These are phyloP conservation scores for Phytophthora crassamura DNA, from an alignment of 352 stramenopile genomes.

Conservation along the genomic window DNA sequence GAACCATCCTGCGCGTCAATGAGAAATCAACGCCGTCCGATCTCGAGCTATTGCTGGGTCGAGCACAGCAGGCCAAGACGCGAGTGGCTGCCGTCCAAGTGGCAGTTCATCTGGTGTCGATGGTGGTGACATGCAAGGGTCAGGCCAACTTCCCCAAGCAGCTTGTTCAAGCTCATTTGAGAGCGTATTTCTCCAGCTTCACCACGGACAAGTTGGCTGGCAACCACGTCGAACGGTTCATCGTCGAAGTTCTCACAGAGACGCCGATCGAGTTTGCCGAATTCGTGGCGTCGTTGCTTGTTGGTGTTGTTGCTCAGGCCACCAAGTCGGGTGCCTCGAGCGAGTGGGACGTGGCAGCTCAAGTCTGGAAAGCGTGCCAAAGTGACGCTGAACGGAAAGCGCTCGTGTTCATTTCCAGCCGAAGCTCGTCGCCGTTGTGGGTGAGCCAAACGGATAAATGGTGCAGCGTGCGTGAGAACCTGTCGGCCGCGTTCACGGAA, in stretches of 20 bases:
- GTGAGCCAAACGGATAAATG: slow-evolving; percentile 27
- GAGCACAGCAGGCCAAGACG: slow-evolving; percentile 25
- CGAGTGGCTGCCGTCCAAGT: slow-evolving; percentile 40
- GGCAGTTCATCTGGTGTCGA: slow-evolving; percentile 64
- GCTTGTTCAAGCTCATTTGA: slow-evolving; percentile 72
- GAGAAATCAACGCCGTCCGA: slow-evolving; percentile 61
- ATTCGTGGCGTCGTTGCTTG: slow-evolving; percentile 53
- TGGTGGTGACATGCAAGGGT: slow-evolving; percentile 63
- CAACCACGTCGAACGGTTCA: slow-evolving; percentile 32
- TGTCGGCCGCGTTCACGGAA: slow-evolving; percentile 9
- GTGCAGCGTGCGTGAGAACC: slow-evolving; percentile 23
- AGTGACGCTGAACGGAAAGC: slow-evolving; percentile 43
- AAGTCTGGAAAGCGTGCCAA: slow-evolving; percentile 42
- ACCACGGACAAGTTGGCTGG: slow-evolving; percentile 8
- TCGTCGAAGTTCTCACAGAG: slow-evolving; percentile 61
- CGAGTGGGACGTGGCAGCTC: slow-evolving; percentile 28
- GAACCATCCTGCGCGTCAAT: slow-evolving; percentile 63
- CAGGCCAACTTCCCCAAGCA: slow-evolving; percentile 66
- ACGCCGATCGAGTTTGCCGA: slow-evolving; percentile 61
- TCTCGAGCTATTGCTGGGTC: slow-evolving; percentile 43
- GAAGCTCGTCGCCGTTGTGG: slow-evolving; percentile 33
- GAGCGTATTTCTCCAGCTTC: slow-evolving; percentile 38
- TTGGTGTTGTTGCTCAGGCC: slow-evolving; percentile 27
- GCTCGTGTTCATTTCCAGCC: slow-evolving; percentile 34
- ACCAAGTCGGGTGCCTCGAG: not conserved